Percentiles rank a stretch among this genome's conserved stretches.
These are phyloP conservation scores for Ogataea angusta DNA, from an alignment of 805 yeast species.

Conservation along the genomic window DNA sequence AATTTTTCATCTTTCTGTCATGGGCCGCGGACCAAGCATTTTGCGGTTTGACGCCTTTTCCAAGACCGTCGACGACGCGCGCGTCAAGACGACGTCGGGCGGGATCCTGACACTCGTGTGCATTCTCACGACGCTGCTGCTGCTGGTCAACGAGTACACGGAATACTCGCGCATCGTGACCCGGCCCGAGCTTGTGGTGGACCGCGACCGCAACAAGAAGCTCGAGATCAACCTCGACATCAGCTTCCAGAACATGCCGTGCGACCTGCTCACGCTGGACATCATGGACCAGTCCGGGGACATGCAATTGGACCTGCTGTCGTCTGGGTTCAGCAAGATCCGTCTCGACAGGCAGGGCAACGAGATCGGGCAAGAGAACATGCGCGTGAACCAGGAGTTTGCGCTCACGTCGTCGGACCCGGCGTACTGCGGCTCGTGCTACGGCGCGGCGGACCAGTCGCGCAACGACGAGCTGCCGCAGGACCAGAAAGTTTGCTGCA, in stretches of 20 bases:
- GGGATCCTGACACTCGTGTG: conserved; percentile 82
- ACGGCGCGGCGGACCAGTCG: conserved; percentile 70
- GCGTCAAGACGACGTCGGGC: conserved; percentile 83
- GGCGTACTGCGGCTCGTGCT: conserved; percentile 83
- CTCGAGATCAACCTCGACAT: conserved; percentile 79
- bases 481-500: conserved; percentile 64
- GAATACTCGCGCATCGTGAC: conserved; percentile 67
- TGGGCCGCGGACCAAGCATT: conserved; percentile 35
- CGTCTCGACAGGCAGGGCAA: conserved; percentile 57
- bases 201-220: conserved; percentile 70
- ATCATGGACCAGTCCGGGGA: conserved; percentile 90
- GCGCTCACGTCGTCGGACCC: conserved; percentile 25
- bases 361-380: conserved; percentile 37
- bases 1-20: conserved; percentile 5
- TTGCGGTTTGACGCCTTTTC: conserved; percentile 84
- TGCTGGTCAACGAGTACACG: conserved; percentile 70
- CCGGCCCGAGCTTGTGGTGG: conserved; percentile 85
- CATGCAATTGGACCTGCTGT: conserved; percentile 65
- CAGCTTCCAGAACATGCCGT: conserved; percentile 81
- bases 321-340: conserved; percentile 67
- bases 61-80: conserved; percentile 91
- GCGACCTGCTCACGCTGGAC: conserved; percentile 78
- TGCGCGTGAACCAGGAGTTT: conserved; percentile 39
- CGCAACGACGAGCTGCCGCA: conserved; percentile 38
- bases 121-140: conserved; percentile 52